Conservation (phyloP, 768 basidiomycete species). For the Tubosaeta sp. region DNA sequence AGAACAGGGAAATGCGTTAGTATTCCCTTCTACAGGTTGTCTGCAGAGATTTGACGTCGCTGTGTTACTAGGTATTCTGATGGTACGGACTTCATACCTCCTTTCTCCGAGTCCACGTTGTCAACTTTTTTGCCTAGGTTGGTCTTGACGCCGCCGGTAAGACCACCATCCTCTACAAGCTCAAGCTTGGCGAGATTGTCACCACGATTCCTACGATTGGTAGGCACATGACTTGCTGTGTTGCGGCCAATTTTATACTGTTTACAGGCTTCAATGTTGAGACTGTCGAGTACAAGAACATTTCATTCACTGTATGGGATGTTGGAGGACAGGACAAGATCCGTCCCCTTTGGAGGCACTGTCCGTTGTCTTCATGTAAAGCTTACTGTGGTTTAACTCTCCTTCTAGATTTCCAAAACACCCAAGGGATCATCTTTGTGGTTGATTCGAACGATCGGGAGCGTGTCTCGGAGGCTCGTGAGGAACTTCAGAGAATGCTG, state of each 20-base stretch:
- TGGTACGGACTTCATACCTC: slow-evolving; percentile 49
- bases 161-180: slow-evolving; percentile 97
- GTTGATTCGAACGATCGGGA: slow-evolving; percentile 99
- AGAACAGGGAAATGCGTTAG: slow-evolving; percentile 99
- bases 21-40: slow-evolving; percentile 16
- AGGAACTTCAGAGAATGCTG: slow-evolving; percentile 99
- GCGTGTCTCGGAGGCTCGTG: slow-evolving; percentile 97
- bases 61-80: slow-evolving; percentile 80
- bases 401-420: slow-evolving; percentile 96
- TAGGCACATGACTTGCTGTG: slow-evolving; percentile 38
- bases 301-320: slow-evolving; percentile 99
- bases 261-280: slow-evolving; percentile 97
- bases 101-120: slow-evolving; percentile 16
- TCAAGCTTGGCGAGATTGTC: slow-evolving; percentile 99
- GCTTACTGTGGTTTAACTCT: slow-evolving; percentile 10
- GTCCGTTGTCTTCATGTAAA: slow-evolving; percentile 48
- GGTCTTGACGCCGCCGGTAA: slow-evolving; percentile 99
- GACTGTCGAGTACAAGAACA: slow-evolving; percentile 99
- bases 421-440: slow-evolving; percentile 99
- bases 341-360: slow-evolving; percentile 99
- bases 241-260: slow-evolving; percentile 10
- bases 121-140: slow-evolving; percentile 49
- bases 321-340: slow-evolving; percentile 99
- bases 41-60: slow-evolving; percentile 21
- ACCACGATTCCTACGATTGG: slow-evolving; percentile 99